These are phyloP conservation scores for Anethum foeniculum DNA, from an alignment of 140 eudicot genomes.

Conservation along the genomic window DNA sequence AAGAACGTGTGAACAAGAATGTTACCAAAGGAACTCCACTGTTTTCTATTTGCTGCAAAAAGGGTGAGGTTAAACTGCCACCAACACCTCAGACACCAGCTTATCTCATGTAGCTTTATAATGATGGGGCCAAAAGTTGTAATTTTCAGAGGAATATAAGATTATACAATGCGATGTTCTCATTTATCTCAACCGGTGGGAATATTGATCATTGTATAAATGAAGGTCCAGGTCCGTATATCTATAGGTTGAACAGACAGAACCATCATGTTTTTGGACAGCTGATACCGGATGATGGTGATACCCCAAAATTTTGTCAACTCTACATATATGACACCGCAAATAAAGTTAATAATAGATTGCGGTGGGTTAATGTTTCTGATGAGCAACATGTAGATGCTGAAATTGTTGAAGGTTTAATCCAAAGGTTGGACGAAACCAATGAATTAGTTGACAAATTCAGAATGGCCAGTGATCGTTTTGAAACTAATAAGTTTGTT, in stretches of 20 bases:
- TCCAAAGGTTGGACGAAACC: too few species aligned
- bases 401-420: too few species aligned
- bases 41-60: background rate
- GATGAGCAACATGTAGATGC: background rate
- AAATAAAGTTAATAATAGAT: background rate
- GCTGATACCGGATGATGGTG: background rate
- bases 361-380: background rate
- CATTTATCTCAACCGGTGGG: background rate
- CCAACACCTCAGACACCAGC: background rate
- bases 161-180: background rate
- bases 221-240: background rate
- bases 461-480: too few species aligned
- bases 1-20: background rate
- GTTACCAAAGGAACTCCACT: background rate
- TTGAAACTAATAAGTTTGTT: too few species aligned
- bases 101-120: too few species aligned
- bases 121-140: background rate
- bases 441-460: too few species aligned
- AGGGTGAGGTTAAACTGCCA: background rate
- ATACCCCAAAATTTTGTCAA: background rate
- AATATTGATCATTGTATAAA: background rate
- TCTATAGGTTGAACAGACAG: background rate
- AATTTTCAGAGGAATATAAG: background rate
- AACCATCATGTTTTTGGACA: background rate
- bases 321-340: background rate